Evolutionary conservation across 2,329 filamentous ascomycete genomes (phyloP), one percentile per base, ranked within the genome.

Genomic region (Aureobasidium sp.): DNA sequence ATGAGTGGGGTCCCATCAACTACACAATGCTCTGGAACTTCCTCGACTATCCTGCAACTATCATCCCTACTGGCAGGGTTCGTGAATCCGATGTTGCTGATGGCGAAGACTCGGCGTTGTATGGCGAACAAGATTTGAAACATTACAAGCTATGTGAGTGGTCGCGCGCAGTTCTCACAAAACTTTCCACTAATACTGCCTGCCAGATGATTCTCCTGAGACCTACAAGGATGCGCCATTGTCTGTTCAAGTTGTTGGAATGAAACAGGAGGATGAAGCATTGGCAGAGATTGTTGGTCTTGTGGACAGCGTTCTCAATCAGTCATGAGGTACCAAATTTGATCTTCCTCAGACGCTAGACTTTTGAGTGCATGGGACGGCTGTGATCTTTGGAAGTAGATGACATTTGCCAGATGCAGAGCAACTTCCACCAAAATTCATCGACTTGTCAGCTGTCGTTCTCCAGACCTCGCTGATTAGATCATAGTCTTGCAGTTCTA

Each of bases 181-280:
- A 3, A 1, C 14, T 9, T 4, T 3, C 21, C 21, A 32, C 54
- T 59, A 13, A 59, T 25, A 16, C 32, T 5, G 30, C n/a, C 11
- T 27, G 21, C 29, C 5, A 51, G 59, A 54, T 45, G 73, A 78
- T 67, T 74, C 75, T 21, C 74, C 80, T 1, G 75, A 78, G 51
- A 76, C 72, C 39, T 83, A 79, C 64, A 66, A 71, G 14, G 78
- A 78, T 62, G 76, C 78, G 1, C 82, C 82, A 0, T 75, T 85
- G 4, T 75, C 75, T 13, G 66, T 85, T 62, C 82, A 85, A 67
- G 67, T 85, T 29, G 79, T 85, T 6, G 81, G 78, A 0, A 72
- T 81, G 62, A 73, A 78, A 49, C 78, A 79, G 61, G 76, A 82
- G 49, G 82, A 85, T 63, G 82, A 84, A 68, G 82, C 83, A 69